Evolutionary conservation across 495 filamentous ascomycete species (phyloP).

Genomic region (Penicillium herquei): DNA sequence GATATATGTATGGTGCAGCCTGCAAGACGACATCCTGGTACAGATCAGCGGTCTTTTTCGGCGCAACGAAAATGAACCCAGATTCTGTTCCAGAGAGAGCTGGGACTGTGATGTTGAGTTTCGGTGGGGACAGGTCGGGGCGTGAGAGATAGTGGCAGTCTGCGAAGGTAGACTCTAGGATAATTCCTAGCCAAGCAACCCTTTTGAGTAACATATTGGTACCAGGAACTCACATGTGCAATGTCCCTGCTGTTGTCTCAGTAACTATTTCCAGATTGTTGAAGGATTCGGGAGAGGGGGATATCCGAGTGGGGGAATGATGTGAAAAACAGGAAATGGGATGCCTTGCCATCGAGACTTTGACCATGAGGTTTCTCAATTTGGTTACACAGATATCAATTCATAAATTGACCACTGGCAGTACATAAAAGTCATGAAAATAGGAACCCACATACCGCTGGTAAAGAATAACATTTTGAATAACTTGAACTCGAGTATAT

Average conservation of each 20-base stretch:
- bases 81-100: slow-evolving; percentile 33
- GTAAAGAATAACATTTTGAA: too few relatives aligned
- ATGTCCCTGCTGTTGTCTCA: neutral
- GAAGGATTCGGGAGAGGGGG: too few relatives aligned
- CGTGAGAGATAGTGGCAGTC: slow-evolving; percentile 43
- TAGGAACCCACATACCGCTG: too few relatives aligned
- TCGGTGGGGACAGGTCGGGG: slow-evolving; percentile 47
- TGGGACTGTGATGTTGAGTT: slow-evolving; percentile 51
- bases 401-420: too few relatives aligned
- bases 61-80: slow-evolving; percentile 51
- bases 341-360: too few relatives aligned
- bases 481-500: too few relatives aligned
- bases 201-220: neutral
- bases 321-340: too few relatives aligned
- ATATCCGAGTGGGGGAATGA: too few relatives aligned
- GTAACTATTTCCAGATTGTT: too few relatives aligned
- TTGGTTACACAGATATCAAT: too few relatives aligned
- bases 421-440: too few relatives aligned
- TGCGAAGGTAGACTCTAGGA: neutral
- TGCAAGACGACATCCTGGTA: slow-evolving; percentile 16
- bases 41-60: slow-evolving; percentile 3
- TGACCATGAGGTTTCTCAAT: too few relatives aligned
- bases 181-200: neutral
- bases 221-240: neutral
- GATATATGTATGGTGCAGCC: slow-evolving; percentile 48